A percentile compares a stretch with the other conserved stretches of the same genome.
Conservation (phyloP, 257 asterid genomes). For the Haberlea rhodopensis region DNA sequence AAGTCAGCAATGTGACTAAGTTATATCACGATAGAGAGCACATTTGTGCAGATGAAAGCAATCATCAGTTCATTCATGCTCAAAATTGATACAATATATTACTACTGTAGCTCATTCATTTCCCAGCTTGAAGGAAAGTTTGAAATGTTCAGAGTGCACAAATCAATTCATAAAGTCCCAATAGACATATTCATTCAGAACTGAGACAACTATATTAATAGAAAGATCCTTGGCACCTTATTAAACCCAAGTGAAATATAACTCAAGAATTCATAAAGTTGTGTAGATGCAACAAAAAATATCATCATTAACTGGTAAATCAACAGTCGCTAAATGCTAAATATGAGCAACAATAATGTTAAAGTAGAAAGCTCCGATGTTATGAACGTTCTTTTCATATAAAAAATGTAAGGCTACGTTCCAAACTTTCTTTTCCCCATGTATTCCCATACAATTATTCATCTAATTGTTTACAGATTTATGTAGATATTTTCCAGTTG, state of each 20-base stretch:
- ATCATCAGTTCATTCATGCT: background rate
- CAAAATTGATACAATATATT: background rate
- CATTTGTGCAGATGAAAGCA: background rate
- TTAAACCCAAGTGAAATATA: background rate
- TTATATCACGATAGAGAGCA: background rate
- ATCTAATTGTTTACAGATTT: too few species aligned
- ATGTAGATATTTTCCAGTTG: background rate
- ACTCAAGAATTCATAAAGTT: background rate
- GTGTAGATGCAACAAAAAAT: too few species aligned
- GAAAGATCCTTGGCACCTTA: background rate
- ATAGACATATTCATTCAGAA: background rate
- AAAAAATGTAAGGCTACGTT: too few species aligned
- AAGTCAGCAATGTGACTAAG: slow-evolving; percentile 15
- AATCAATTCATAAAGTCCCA: background rate
- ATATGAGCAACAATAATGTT: background rate
- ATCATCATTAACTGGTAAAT: too few species aligned
- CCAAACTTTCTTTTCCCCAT: background rate
- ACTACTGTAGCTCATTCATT: background rate
- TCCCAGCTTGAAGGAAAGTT: background rate
- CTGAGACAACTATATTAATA: background rate
- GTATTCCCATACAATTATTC: background rate
- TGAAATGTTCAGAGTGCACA: background rate
- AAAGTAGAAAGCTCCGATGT: background rate
- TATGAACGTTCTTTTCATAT: background rate
- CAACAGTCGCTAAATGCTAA: background rate